A percentile compares a stretch with the other conserved stretches of the same genome.
These are phyloP conservation scores for Glomus cerebriforme DNA, from an alignment of 192 early-diverging fungal species.

Conservation along the genomic window DNA sequence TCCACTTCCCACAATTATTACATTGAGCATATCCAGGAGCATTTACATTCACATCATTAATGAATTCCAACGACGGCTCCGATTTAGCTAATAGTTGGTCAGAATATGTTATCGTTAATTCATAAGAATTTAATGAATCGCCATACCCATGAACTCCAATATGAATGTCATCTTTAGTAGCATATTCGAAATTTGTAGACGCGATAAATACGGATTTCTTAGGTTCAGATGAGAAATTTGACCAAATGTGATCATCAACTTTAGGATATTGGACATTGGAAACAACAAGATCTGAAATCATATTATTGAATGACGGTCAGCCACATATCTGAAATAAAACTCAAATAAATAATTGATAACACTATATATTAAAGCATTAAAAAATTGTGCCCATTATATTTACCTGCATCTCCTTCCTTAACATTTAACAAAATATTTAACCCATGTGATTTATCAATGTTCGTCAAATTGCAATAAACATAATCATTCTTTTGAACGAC, in stretches of 20 bases:
- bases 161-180: conserved; percentile 38
- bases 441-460: conserved; percentile 33
- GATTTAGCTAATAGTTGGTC: background rate
- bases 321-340: conserved; percentile 1
- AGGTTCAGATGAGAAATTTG: conserved; percentile 41
- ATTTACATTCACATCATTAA: conserved; percentile 32
- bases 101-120: conserved; percentile 5
- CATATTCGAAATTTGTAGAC: conserved; percentile 38
- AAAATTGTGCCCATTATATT: too few species aligned
- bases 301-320: conserved; percentile 5
- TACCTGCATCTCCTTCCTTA: conserved; percentile 25
- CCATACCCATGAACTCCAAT: conserved; percentile 48
- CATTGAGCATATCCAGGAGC: conserved; percentile 53
- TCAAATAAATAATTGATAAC: background rate
- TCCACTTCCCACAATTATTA: conserved; percentile 67
- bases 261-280: conserved; percentile 38
- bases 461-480: conserved; percentile 34
- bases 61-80: background rate
- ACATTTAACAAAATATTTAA: conserved; percentile 30
- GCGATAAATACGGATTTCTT: conserved; percentile 38
- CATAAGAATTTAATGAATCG: conserved; percentile 17
- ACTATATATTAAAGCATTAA: background rate
- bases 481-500: conserved; percentile 26
- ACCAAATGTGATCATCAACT: conserved; percentile 49
- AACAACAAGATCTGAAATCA: conserved; percentile 45